Evolutionary conservation across 805 yeast species (phyloP), one percentile per base, ranked within the genome.

Genomic region (Sugiyamaella boreocaroliniensis): DNA sequence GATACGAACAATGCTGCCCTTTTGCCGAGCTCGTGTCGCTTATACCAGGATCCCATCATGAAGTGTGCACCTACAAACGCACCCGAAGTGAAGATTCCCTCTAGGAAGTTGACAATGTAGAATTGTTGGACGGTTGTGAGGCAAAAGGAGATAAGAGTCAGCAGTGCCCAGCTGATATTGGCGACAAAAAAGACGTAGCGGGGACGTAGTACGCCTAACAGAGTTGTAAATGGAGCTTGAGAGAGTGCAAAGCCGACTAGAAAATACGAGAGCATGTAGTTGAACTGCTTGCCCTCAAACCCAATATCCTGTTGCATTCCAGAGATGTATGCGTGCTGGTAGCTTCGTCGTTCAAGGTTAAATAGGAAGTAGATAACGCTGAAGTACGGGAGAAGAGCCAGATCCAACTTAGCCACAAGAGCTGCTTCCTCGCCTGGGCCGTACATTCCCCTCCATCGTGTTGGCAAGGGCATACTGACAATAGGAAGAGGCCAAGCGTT

Each of bases 201-300:
- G 74, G 53, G 79, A 63, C 16, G 80, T 63, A 37, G 80, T 71
- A 56, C 82, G 56, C 57, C 82, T 81, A 59, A 81, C 76, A 77
- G 61, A 63, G 77, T 79, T 63, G 85, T 84, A 18, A 86, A 79
- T 10, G 89, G 89, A 40, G 83, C 65, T 73, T 81, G 77, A 8
- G 81, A 82, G 16, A 83, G 70, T 18, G 80, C 76, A 62, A 85
- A 85, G 4, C 89, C 89, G 6, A 80, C 76, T 18, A 77, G 78
- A 64, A 78, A 81, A 49, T 77, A 74, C 0, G 84, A 78, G 53
- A 75, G 76, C 52, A 79, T 70, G 41, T 76, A 57, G 58, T 79
- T 78, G 55, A 79, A 71, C 60, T 82, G 85, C 62, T 82, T 79
- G 15, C 85, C 86, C 50, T 71, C 58, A 76, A 83, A 76, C 4